phyloP scores from a whole-genome alignment of 2,329 filamentous ascomycete species.

The Apiospora sp. region DNA sequence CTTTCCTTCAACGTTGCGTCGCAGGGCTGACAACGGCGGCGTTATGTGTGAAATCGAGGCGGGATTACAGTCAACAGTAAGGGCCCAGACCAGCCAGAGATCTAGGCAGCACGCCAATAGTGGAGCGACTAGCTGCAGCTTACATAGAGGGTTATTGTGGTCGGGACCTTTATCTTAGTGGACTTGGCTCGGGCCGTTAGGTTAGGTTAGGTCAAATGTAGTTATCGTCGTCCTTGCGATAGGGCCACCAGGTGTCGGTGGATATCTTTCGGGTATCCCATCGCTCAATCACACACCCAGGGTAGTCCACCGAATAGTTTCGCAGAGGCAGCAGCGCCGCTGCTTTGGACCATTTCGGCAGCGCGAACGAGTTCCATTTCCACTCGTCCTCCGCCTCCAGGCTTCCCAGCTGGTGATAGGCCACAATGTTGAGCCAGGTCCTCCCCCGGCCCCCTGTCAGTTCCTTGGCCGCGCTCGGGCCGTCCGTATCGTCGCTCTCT shows the following conservation, averaged over 20 bases:
- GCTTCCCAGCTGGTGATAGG: constrained; percentile 1
- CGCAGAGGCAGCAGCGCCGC: neutral
- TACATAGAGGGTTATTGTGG: neutral
- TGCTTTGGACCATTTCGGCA: constrained; percentile 12
- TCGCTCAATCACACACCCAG: constrained; percentile 9
- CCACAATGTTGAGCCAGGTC: constrained; percentile 12
- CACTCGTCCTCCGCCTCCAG: constrained; percentile 10
- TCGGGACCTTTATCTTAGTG: neutral
- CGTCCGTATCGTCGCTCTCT: constrained; percentile 5
- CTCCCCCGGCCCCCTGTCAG: neutral
- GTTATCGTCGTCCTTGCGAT: constrained; percentile 4
- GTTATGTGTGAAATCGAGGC: neutral
- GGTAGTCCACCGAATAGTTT: neutral
- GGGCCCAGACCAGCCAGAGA: neutral
- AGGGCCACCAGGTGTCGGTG: constrained; percentile 11
- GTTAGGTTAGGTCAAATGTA: neutral
- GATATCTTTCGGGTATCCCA: constrained; percentile 16
- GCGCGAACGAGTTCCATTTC: neutral
- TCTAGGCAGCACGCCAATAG: neutral
- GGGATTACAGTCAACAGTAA: neutral
- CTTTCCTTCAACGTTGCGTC: neutral
- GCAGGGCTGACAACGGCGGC: no score
- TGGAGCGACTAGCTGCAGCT: neutral
- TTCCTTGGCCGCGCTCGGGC: neutral
- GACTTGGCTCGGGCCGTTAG: constrained; percentile 9